Base-by-base conservation (phyloP, 2,329 filamentous ascomycete species). In the Trichoderma sp. region DNA sequence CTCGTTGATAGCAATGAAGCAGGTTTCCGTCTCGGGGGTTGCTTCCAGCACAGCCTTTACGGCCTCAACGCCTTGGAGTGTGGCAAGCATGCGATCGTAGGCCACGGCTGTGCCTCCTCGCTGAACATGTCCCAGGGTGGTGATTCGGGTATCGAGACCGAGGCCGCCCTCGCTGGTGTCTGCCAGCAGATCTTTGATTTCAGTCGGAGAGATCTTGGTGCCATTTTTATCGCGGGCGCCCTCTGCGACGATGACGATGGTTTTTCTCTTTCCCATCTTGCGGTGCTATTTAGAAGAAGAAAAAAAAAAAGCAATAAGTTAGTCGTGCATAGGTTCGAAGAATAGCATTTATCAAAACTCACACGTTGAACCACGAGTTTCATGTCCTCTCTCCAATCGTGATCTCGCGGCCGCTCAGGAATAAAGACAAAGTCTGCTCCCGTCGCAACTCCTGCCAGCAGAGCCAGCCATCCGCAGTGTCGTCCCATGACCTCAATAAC, bases 401-500 rank as follows among this genome's bases (percentile, higher is more conserved):
- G 89, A 70, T 89, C 86, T 56, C 93, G 92, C 69, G 96, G 96
- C 78, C 94, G 94, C 81, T 99, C 96, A 0, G 96, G 96, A 72
- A 97, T 95, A 80, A 99, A 98, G 75, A 98, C 88, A 81, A 96
- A 99, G 80, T 99, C 96, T 18, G 96, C 94, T 60, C 95, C 96
- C 0, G 93, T 97, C 69, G 93, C 94, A 70, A 99, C 94, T 76
- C 94, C 95, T 16, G 95, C 91, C 91, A 98, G 97, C 71, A 99
- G 86, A 51, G 96, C 96, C 71, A 99, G 85, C 96, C 96, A 99
- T 71, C 96, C 96, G 79, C 96, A 99, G 81, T 99, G 95, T 70
- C 96, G 88, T 60, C 96, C 96, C 96, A 99, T 99, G 76, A 99
- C 96, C 80, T 97, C 96, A 71, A 99, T 92, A 68, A 99, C 94